phyloP scores from a whole-genome alignment of 176 grass and related monocot genomes.

The Juncus inflexus region DNA sequence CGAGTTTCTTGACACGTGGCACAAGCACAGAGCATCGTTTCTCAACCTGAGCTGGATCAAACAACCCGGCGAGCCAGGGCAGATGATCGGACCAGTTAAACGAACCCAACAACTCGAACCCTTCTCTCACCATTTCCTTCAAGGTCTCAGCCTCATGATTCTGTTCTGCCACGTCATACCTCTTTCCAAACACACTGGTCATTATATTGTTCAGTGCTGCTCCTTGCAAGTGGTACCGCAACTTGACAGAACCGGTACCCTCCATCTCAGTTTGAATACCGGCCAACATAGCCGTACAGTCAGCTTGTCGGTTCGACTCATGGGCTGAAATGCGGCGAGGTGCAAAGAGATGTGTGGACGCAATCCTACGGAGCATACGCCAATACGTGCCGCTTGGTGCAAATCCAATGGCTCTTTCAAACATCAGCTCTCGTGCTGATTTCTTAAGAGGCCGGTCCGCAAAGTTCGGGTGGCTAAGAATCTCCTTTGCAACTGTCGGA shows the following conservation, averaged over 20 bases:
- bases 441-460: conserved; percentile 54
- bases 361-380: conserved; percentile 66
- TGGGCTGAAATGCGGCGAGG: conserved; percentile 66
- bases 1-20: conserved; percentile 48
- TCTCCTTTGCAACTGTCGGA: conserved; percentile 35
- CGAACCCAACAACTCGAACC: conserved; percentile 74
- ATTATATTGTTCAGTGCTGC: conserved; percentile 84
- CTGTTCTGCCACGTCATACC: conserved; percentile 27
- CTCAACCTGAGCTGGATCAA: conserved; percentile 46
- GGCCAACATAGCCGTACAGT: conserved; percentile 41
- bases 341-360: conserved; percentile 67
- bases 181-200: conserved; percentile 67
- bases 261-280: conserved; percentile 32
- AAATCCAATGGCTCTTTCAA: conserved; percentile 62
- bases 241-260: conserved; percentile 25
- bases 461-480: conserved; percentile 43
- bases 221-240: conserved; percentile 53
- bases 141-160: conserved; percentile 41
- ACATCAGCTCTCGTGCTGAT: conserved; percentile 62
- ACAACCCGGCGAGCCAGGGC: conserved; percentile 46
- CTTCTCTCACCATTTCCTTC: conserved; percentile 59
- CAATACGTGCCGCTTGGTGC: conserved; percentile 60
- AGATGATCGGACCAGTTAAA: conserved; percentile 92
- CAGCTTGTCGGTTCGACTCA: conserved; percentile 43
- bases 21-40: conserved; percentile 48